Evolutionary conservation across 306 rosid genomes (phyloP).

Genomic region (Quercus cerris): DNA sequence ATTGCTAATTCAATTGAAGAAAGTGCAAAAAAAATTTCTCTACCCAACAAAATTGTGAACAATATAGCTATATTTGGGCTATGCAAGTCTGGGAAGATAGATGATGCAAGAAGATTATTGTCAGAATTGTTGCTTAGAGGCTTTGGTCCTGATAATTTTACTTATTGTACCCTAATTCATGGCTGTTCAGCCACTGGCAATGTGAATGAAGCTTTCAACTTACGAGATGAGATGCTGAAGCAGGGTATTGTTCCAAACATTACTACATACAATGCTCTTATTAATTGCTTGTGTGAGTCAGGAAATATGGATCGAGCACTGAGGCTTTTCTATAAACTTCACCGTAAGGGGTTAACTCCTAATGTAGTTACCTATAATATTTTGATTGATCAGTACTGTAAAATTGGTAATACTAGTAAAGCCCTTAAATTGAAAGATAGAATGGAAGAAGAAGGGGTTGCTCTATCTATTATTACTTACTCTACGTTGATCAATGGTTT

Average conservation of each 20-base stretch:
- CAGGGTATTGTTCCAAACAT: slow-evolving; percentile 69
- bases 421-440: slow-evolving; percentile 61
- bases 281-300: slow-evolving; percentile 71
- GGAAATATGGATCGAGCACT: slow-evolving; percentile 71
- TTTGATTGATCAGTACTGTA: slow-evolving; percentile 55
- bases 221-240: slow-evolving; percentile 72
- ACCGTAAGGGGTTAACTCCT: slow-evolving; percentile 64
- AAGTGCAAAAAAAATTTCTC: slow-evolving; percentile 35
- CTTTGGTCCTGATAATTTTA: slow-evolving; percentile 76
- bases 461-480: slow-evolving; percentile 35
- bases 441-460: slow-evolving; percentile 59
- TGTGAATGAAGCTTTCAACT: slow-evolving; percentile 65
- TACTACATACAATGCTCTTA: slow-evolving; percentile 61
- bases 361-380: slow-evolving; percentile 66
- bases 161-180: slow-evolving; percentile 75
- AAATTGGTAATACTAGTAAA: slow-evolving; percentile 55
- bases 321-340: slow-evolving; percentile 72
- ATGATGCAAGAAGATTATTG: slow-evolving; percentile 52
- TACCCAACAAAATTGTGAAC: slow-evolving; percentile 49
- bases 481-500: slow-evolving; percentile 39
- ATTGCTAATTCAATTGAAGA: slow-evolving; percentile 54
- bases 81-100: slow-evolving; percentile 67
- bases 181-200: slow-evolving; percentile 59
- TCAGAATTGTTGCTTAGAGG: slow-evolving; percentile 52
- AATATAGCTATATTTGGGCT: slow-evolving; percentile 76